These are phyloP conservation scores for Stentor coeruleus DNA, from an alignment of 73 alveolate species.

Conservation along the genomic window DNA sequence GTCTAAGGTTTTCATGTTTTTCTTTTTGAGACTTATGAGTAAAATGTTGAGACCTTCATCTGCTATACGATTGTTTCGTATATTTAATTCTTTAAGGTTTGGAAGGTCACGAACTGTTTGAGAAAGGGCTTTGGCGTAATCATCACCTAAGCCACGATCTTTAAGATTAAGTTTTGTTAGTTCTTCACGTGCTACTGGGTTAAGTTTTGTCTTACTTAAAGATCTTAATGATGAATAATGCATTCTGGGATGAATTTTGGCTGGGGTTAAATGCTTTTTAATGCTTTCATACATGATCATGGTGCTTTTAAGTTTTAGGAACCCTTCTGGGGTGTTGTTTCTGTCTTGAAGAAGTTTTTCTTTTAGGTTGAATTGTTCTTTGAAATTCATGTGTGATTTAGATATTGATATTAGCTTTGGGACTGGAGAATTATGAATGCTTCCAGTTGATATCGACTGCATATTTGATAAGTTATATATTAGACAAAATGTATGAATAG, in stretches of 20 bases:
- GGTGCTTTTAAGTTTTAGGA: neutral
- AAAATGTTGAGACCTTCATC: slow-evolving; percentile 3
- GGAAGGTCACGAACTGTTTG: neutral
- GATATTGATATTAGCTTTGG: too few relatives aligned
- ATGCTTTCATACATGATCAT: neutral
- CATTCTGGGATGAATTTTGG: too few relatives aligned
- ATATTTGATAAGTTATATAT: too few relatives aligned
- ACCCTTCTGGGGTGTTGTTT: neutral
- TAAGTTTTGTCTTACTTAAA: neutral
- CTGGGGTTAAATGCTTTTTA: neutral
- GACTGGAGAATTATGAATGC: too few relatives aligned
- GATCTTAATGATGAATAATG: too few relatives aligned
- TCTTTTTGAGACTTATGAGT: neutral
- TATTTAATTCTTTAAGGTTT: slow-evolving; percentile 16
- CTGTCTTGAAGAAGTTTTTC: neutral
- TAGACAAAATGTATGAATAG: too few relatives aligned
- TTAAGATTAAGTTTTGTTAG: neutral
- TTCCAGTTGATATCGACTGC: too few relatives aligned
- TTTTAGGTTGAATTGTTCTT: too few relatives aligned
- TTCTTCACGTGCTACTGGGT: neutral
- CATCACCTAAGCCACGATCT: slow-evolving; percentile 21
- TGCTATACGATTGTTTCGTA: neutral
- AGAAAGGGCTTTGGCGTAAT: neutral
- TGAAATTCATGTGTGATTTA: too few relatives aligned
- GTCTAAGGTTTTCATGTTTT: neutral